Percentiles rank a stretch among this genome's conserved stretches.
Evolutionary conservation across 78 protist genomes (phyloP).

Genomic region (Paratrimastix pyriformis): DNA sequence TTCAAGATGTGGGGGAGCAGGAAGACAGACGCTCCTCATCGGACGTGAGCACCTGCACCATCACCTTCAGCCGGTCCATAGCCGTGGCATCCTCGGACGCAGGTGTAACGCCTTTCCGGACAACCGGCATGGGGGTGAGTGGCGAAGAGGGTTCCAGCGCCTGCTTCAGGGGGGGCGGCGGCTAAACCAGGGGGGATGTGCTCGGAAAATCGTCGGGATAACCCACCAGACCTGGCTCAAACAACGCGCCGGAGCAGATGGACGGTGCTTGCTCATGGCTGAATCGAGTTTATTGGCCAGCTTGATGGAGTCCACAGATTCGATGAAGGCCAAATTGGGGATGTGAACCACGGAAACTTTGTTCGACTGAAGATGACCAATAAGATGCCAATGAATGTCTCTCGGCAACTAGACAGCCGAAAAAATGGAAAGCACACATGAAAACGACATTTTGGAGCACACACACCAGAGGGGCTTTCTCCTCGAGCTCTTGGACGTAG

Average conservation of each 20-base stretch:
- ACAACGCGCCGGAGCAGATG: background rate
- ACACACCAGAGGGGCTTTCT: conserved; percentile 33
- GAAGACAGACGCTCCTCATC: background rate
- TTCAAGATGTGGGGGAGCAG: background rate
- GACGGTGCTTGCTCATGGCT: no score
- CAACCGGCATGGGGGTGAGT: no score
- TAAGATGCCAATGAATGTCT: conserved; percentile 23
- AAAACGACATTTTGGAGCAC: no score
- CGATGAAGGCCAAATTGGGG: conserved; percentile 4
- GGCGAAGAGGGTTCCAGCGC: no score
- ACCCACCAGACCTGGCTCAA: background rate
- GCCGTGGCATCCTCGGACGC: no score
- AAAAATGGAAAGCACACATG: background rate
- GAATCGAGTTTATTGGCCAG: conserved; percentile 13
- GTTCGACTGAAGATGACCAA: conserved; percentile 29
- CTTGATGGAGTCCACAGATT: conserved; percentile 14
- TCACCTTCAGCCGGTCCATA: no score
- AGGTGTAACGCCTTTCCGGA: no score
- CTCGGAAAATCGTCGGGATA: background rate
- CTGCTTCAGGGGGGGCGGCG: no score
- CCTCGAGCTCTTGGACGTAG: conserved; percentile 57
- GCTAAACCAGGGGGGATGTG: background rate
- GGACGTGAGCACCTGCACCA: background rate
- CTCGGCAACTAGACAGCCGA: background rate
- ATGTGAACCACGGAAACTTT: conserved; percentile 9